Evolutionary conservation across 139 green algal species (phyloP), one percentile per base, ranked within the genome.

Genomic region (Chlamydomonas eustigma): DNA sequence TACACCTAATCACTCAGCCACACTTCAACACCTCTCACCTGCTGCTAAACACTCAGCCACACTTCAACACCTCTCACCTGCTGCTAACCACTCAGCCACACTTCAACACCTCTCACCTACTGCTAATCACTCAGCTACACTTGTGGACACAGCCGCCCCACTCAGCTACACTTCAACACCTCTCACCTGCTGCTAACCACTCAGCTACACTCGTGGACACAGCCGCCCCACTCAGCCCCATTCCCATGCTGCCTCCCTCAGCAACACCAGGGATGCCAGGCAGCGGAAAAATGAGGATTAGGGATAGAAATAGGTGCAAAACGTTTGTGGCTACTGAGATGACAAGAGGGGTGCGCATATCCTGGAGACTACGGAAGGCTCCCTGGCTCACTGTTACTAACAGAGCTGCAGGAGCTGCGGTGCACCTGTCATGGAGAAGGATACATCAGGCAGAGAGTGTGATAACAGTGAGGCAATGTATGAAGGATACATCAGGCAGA

Each of bases 281-380:
- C 12, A 58, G 44, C 44, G 35, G 71, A 50, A 72, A 78, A 4
- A 78, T 78, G 50, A 78, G 34, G 8, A 8, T 6, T 12, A 64
- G 35, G 3, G 51, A 71, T 25, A 92, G 76, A 22, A 6, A 76
- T 34, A 93, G 76, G 75, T 95, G 89, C 37, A 93, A 37, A 2
- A 37, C 66, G 74, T 95, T 95, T 44, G 83, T 82, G 18, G 37
- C 80, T 32, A 91, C 63, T 0, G 85, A 88, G 37, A 92, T 78
- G 28, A n/a, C 32, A 67, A 95, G 84, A 30, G 90, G 91, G 6
- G 86, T 91, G 6, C 73, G 72, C 80, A 86, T 92, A 82, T 94
- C 89, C 38, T 82, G 69, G 37, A 90, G 50, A 24, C 89, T 88
- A 0, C 87, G 69, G 34, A 92, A 89, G 6, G 85, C 88, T 28